Evolutionary conservation across 228 moss, liverwort and hornwort genomes (phyloP), one percentile per base, ranked within the genome.

Genomic region (Sphagnum magellanicum): DNA sequence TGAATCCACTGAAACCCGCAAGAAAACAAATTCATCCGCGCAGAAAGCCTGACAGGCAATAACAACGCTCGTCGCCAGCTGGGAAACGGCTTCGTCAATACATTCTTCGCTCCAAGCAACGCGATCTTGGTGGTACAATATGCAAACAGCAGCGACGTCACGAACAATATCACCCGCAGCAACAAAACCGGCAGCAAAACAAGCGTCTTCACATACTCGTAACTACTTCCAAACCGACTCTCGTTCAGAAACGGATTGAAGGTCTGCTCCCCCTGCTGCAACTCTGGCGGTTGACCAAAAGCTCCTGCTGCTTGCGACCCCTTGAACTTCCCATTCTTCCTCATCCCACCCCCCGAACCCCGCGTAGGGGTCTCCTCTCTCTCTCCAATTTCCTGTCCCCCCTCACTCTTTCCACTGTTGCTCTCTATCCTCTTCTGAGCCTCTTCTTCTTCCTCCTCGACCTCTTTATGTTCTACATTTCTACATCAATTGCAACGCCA

Each of bases 1-100:
- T 75, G 87, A 80, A 97, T 84, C 88, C 93, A 97, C 0, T 97
- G 91, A 72, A 93, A 93, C 53, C 97, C 97, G 65, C 88, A 91
- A 5, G 91, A 84, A 71, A 97, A 97, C 5, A 97, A 87, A 58
- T 90, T 81, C 8, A 81, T 66, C 66, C 97, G 86, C 13, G 90
- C 97, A 64, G 63, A 86, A 4, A 91, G 76, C 49, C 97, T 84
- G 60, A 97, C 97, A 47, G 97, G 97, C 61, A 90, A 79, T 71
- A 97, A 79, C 67, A 93, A 67, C 1, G 75, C 80, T 60, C 97
- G 84, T 63, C 97, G 82, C 97, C 93, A 93, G 58, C 72, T 79
- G 7, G 97, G 87, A 65, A 97, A 88, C 49, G 97, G 97, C 48
- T 84, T 85, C 48, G 86, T 90, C 80, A 97, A 78, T 65, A 91